Conservation (phyloP, 495 filamentous ascomycete genomes). For the Xylaria sp. region DNA sequence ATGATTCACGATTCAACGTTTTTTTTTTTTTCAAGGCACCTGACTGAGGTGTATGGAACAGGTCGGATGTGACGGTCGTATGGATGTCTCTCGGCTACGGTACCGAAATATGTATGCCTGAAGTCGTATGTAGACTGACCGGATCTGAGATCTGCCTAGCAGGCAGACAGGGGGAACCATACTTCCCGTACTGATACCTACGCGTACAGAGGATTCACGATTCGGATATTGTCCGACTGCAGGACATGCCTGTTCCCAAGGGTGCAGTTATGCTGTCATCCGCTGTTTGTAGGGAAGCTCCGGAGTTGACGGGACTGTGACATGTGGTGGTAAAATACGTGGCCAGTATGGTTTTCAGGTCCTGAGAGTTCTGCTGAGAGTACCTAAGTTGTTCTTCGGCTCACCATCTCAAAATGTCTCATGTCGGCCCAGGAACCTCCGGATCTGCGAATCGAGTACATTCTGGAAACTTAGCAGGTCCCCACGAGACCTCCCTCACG, state of each 20-base stretch:
- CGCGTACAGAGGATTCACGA: background rate
- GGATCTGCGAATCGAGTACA: background rate
- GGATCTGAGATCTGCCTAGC: background rate
- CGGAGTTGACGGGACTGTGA: no score
- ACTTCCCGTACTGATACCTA: no score
- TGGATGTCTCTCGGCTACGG: background rate
- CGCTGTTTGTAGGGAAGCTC: background rate
- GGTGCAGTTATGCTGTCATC: background rate
- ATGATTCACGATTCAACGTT: constrained; percentile 1
- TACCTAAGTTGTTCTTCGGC: background rate
- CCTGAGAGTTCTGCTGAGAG: no score
- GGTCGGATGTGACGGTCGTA: background rate
- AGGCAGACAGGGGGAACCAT: background rate
- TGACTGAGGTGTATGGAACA: background rate
- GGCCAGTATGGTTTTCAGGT: no score
- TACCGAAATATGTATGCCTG: background rate
- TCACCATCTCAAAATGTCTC: background rate
- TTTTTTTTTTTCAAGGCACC: background rate
- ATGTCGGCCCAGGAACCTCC: background rate
- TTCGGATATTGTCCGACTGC: background rate
- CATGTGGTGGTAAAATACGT: background rate
- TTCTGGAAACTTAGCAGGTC: background rate
- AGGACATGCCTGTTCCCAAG: background rate
- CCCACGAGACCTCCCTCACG: constrained; percentile 5
- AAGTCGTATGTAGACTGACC: background rate